phyloP scores from a whole-genome alignment of 1,139 yeast species.

The Spathaspora sp. region DNA sequence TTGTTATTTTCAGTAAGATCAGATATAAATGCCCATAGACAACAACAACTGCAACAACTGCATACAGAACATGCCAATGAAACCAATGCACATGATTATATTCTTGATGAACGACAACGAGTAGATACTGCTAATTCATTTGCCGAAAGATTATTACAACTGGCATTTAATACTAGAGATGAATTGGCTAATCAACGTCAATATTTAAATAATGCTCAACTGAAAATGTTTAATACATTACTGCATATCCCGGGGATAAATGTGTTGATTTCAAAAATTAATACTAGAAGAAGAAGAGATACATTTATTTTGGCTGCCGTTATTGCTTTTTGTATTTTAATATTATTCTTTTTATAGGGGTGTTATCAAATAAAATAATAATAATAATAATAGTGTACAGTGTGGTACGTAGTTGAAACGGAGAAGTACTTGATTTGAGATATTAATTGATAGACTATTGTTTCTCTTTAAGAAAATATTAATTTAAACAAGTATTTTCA shows the following conservation, averaged over 20 bases:
- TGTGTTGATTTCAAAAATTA: conserved; percentile 72
- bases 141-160: conserved; percentile 76
- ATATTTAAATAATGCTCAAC: conserved; percentile 62
- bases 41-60: conserved; percentile 19
- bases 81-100: conserved; percentile 54
- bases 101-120: conserved; percentile 72
- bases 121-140: conserved; percentile 72
- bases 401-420: neutral
- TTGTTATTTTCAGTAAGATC: conserved; percentile 72
- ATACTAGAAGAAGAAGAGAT: conserved; percentile 86
- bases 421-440: neutral
- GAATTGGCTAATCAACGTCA: conserved; percentile 74
- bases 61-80: conserved; percentile 10
- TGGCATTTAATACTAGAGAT: conserved; percentile 88
- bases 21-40: conserved; percentile 66
- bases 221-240: conserved; percentile 58
- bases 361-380: neutral
- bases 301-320: conserved; percentile 78
- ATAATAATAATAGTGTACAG: neutral
- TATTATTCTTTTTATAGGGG: conserved; percentile 51
- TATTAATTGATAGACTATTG: neutral
- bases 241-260: conserved; percentile 81
- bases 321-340: conserved; percentile 69
- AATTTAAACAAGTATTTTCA: neutral
- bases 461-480: no score